These are phyloP conservation scores for Cinnamomum chago DNA, from an alignment of 164 flowering plant genomes.

Conservation along the genomic window DNA sequence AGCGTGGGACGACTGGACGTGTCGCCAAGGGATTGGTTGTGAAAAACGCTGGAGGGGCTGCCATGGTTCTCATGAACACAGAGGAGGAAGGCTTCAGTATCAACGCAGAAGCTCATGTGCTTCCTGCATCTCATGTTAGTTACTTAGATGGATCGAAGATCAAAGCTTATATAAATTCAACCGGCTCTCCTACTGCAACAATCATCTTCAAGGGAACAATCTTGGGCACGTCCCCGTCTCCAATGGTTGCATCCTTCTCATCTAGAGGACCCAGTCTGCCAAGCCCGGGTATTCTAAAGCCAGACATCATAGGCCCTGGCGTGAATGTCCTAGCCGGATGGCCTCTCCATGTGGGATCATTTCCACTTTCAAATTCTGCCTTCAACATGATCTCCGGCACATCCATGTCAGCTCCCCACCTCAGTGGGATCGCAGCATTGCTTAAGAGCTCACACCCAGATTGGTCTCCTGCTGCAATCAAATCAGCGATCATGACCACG, in stretches of 20 bases:
- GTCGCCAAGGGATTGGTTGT: constrained; percentile 13
- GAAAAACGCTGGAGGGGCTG: constrained; percentile 2
- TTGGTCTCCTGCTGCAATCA: constrained; percentile 60
- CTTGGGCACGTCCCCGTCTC: constrained; percentile 29
- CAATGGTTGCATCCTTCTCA: constrained; percentile 32
- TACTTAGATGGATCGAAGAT: constrained; percentile 15
- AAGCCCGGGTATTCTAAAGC: constrained; percentile 33
- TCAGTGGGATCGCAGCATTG: constrained; percentile 54
- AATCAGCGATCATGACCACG: constrained; percentile 58
- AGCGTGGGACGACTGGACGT: constrained; percentile 9
- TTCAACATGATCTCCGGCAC: constrained; percentile 50
- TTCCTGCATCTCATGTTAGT: constrained; percentile 22
- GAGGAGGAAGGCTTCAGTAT: neutral
- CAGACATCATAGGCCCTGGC: constrained; percentile 37
- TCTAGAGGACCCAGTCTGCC: constrained; percentile 26
- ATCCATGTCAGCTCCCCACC: constrained; percentile 60
- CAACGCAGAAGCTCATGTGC: constrained; percentile 1
- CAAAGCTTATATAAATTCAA: constrained; percentile 12
- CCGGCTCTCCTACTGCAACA: constrained; percentile 9
- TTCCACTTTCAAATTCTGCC: neutral
- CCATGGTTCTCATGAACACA: neutral
- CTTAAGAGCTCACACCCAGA: constrained; percentile 49
- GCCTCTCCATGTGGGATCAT: constrained; percentile 18
- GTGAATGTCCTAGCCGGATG: constrained; percentile 32
- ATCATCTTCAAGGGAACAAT: constrained; percentile 25